A percentile compares a stretch with the other conserved stretches of the same genome.
phyloP scores from a whole-genome alignment of 129 eudicot genomes.

The Dittrichia graveolens region DNA sequence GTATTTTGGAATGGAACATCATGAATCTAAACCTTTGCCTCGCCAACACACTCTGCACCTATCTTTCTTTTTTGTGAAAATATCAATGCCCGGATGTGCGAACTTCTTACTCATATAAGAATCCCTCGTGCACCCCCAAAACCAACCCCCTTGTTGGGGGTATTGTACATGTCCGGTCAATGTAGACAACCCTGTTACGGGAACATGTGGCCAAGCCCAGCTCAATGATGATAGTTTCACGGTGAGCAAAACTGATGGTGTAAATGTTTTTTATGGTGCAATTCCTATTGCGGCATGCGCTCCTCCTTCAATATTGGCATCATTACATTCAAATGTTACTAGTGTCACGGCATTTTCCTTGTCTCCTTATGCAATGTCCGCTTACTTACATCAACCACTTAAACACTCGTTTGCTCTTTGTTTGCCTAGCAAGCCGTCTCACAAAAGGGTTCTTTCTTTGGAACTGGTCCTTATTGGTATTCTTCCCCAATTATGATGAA shows the following conservation, averaged over 20 bases:
- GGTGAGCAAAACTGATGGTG: slow-evolving; percentile 17
- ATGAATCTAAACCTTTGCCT: slow-evolving; percentile 1
- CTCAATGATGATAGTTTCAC: slow-evolving; percentile 15
- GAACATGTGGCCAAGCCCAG: slow-evolving; percentile 10
- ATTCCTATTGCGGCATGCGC: slow-evolving; percentile 24
- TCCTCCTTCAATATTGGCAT: slow-evolving; percentile 14
- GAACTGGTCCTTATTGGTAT: slow-evolving; percentile 19
- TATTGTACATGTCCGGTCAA: slow-evolving; percentile 35
- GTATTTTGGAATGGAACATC: slow-evolving; percentile 29
- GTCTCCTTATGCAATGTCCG: slow-evolving; percentile 24
- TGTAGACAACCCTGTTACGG: slow-evolving; percentile 10
- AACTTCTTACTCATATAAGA: slow-evolving; percentile 13
- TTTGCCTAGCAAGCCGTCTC: slow-evolving; percentile 2
- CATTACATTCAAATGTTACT: slow-evolving; percentile 5
- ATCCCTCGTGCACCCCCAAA: slow-evolving; percentile 17
- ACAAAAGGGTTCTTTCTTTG: slow-evolving; percentile 21
- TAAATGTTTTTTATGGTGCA: background rate
- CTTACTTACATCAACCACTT: no score
- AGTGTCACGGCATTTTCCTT: slow-evolving; percentile 23
- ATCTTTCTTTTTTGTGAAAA: slow-evolving; percentile 30
- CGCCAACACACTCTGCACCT: slow-evolving; percentile 2
- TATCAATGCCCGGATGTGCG: slow-evolving; percentile 35
- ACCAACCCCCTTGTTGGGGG: slow-evolving; percentile 29
- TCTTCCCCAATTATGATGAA: background rate
- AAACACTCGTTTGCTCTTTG: slow-evolving; percentile 18